phyloP scores from a whole-genome alignment of 2,329 filamentous ascomycete genomes.

The Grosmannia huntii region DNA sequence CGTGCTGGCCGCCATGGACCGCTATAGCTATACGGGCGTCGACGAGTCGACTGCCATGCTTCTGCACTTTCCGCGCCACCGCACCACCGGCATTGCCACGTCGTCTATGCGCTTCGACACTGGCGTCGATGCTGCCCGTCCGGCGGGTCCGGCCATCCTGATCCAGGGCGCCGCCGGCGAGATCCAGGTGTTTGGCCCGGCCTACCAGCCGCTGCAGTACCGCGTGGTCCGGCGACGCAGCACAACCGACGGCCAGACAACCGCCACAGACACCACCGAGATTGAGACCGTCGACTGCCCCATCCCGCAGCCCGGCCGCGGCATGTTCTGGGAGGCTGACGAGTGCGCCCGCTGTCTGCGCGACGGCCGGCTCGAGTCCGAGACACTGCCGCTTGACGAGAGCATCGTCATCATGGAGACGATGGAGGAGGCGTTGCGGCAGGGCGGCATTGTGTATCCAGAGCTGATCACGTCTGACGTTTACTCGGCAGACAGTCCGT shows the following conservation, averaged over 20 bases:
- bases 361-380: slow-evolving; percentile 67
- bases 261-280: neutral
- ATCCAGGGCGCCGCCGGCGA: slow-evolving; percentile 74
- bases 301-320: slow-evolving; percentile 51
- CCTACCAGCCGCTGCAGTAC: slow-evolving; percentile 56
- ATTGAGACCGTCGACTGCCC: slow-evolving; percentile 33
- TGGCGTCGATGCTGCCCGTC: slow-evolving; percentile 47
- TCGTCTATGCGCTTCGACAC: slow-evolving; percentile 50
- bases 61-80: slow-evolving; percentile 57
- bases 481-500: slow-evolving; percentile 46
- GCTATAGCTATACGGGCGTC: slow-evolving; percentile 56
- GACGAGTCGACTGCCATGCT: slow-evolving; percentile 73
- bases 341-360: slow-evolving; percentile 36
- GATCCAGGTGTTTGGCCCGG: slow-evolving; percentile 64
- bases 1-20: slow-evolving; percentile 56
- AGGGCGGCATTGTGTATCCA: slow-evolving; percentile 41
- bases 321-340: slow-evolving; percentile 57
- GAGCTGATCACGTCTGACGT: slow-evolving; percentile 43
- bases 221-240: slow-evolving; percentile 40
- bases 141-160: slow-evolving; percentile 53
- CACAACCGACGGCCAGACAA: too few species aligned
- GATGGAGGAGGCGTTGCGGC: slow-evolving; percentile 42
- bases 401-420: slow-evolving; percentile 74
- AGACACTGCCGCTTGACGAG: slow-evolving; percentile 57
- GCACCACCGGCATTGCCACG: slow-evolving; percentile 59